These are phyloP conservation scores for Diversispora eburnea DNA, from an alignment of 192 early-diverging fungal genomes.

Conservation along the genomic window DNA sequence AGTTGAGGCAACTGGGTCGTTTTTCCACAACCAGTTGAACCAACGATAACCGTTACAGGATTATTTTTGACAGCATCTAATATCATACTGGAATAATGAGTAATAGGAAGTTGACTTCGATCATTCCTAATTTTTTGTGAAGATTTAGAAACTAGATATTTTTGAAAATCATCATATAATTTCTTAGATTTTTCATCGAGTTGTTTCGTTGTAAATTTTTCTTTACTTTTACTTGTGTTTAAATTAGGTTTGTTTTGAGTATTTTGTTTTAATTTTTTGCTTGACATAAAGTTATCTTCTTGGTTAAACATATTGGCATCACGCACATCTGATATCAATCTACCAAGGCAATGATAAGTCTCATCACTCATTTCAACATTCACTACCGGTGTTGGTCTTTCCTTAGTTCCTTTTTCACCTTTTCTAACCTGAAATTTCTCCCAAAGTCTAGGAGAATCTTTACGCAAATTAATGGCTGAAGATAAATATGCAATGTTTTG, in stretches of 20 bases:
- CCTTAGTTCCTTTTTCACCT: constrained; percentile 32
- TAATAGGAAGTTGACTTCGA: constrained; percentile 36
- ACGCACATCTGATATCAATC: constrained; percentile 30
- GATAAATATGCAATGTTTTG: constrained; percentile 37
- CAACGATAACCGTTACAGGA: constrained; percentile 44
- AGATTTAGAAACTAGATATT: constrained; percentile 34
- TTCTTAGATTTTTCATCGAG: constrained; percentile 32
- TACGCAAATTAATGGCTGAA: constrained; percentile 40
- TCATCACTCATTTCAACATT: constrained; percentile 38
- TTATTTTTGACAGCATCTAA: constrained; percentile 38
- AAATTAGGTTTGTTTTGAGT: not conserved
- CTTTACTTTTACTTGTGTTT: not conserved
- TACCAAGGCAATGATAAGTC: constrained; percentile 31
- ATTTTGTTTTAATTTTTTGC: constrained; percentile 22
- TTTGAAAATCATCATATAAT: constrained; percentile 30
- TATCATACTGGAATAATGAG: constrained; percentile 37
- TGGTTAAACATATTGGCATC: not conserved
- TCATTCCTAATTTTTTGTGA: constrained; percentile 31
- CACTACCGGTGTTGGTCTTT: constrained; percentile 35
- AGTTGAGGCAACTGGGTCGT: constrained; percentile 72
- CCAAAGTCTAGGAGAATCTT: constrained; percentile 36
- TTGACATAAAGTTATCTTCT: not conserved
- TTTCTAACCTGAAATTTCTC: constrained; percentile 37
- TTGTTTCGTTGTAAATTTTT: not conserved
- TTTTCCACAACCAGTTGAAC: constrained; percentile 54